Evolutionary conservation across 2,329 filamentous ascomycete genomes (phyloP).

Genomic region (Talaromyces sp.): DNA sequence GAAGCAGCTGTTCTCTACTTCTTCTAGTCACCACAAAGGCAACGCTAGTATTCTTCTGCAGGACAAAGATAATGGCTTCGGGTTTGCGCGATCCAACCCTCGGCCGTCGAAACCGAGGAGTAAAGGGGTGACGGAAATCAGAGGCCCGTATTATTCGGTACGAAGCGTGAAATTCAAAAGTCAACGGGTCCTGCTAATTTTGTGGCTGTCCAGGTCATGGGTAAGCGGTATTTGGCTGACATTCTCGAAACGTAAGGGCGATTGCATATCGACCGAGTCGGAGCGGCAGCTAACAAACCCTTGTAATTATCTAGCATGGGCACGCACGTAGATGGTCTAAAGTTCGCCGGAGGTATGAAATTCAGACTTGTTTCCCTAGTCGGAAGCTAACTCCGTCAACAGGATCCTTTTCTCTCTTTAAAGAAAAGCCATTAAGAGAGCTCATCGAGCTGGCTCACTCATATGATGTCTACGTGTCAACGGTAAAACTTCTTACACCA

Average conservation of each 20-base stretch:
- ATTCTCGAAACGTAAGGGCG: constrained; percentile 47
- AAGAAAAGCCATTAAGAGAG: constrained; percentile 43
- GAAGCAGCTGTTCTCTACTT: neutral
- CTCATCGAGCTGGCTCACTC: constrained; percentile 48
- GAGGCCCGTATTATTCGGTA: constrained; percentile 53
- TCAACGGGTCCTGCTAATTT: neutral
- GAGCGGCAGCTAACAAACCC: neutral
- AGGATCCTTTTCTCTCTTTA: constrained; percentile 50
- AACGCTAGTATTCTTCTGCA: constrained; percentile 37
- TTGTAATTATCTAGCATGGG: constrained; percentile 40
- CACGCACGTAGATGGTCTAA: constrained; percentile 51
- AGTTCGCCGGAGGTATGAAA: constrained; percentile 47
- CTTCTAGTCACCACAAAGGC: neutral
- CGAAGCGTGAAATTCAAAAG: constrained; percentile 6
- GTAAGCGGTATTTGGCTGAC: constrained; percentile 49
- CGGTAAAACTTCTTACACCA: constrained; percentile 26
- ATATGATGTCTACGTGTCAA: constrained; percentile 51
- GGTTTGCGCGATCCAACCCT: constrained; percentile 49
- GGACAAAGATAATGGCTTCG: constrained; percentile 47
- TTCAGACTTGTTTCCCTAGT: neutral
- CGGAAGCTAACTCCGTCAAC: too few species aligned
- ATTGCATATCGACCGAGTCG: neutral
- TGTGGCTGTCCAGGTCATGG: constrained; percentile 38
- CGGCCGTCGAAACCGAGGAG: constrained; percentile 46
- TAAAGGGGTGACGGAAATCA: constrained; percentile 51